Base-by-base conservation (phyloP, 768 basidiomycete genomes). In the Agrocybe pediades region DNA sequence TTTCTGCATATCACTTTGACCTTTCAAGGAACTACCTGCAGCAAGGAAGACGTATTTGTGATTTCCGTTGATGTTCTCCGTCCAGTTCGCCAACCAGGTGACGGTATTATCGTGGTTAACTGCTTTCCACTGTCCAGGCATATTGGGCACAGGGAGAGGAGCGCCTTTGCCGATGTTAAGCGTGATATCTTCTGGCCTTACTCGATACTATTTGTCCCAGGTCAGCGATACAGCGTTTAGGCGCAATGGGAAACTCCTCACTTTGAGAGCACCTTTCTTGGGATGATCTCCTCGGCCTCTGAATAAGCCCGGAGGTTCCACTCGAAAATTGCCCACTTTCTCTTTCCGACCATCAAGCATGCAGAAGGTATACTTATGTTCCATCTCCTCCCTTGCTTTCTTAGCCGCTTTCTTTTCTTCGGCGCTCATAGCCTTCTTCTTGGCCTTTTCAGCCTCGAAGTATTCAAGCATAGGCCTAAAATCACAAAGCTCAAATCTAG, bases 31-130 rank as follows among this genome's bases (percentile, higher is more conserved):
- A 63, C 93, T 96, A 39, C 93, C 94, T n/a, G 97, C 92, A 6
- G 97, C 93, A 58, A 98, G 73, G 80, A 98, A 98, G 50, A 99
- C 97, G 66, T 99, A 99, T 74, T 98, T 98, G 71, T 91, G 86
- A 65, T 88, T 92, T 55, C 86, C 84, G 65, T 98, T 98, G 72
- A 98, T 86, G 66, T 99, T 99, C 71, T 98, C 97, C 42, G 94
- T 95, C 97, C 97, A 99, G 51, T 90, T 95, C 4, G 97, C 97
- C 44, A 99, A 80, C 97, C 97, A 99, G 11, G 97, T 98, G 23
- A 98, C 97, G 2, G 94, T 98, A 60, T 95, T 88, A 66, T 98
- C 95, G 65, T 98, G 92, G 9, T 84, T 80, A 19, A 97, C 77
- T 3, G 79, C 77, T 68, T 91, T 94, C 97, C 97, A 99, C 40